Percentiles rank a stretch among this genome's conserved stretches.
phyloP scores from a whole-genome alignment of 2,329 filamentous ascomycete genomes.

The Fusarium algeriense region DNA sequence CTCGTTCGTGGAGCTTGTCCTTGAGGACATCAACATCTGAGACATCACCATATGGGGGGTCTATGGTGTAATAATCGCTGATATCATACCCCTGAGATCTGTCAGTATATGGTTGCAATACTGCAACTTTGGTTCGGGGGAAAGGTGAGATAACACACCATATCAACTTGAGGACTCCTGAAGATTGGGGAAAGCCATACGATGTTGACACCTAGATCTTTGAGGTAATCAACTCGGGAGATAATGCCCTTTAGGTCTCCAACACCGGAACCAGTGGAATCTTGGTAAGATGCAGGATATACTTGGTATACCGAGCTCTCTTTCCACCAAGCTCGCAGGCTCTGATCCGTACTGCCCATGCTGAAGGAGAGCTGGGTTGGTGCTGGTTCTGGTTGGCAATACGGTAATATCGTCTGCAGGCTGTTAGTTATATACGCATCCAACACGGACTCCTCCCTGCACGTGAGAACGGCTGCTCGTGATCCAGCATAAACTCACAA shows the following conservation, averaged over 20 bases:
- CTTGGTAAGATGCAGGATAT: slow-evolving; percentile 72
- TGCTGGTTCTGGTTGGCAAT: not conserved
- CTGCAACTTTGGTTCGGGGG: not conserved
- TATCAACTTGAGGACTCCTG: slow-evolving; percentile 71
- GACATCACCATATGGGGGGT: slow-evolving; percentile 75
- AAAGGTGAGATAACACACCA: slow-evolving; percentile 57
- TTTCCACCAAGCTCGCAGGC: slow-evolving; percentile 66
- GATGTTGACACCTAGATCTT: slow-evolving; percentile 68
- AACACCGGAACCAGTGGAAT: slow-evolving; percentile 66
- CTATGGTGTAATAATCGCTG: slow-evolving; percentile 74
- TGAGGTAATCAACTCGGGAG: slow-evolving; percentile 66
- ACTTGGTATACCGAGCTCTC: slow-evolving; percentile 71
- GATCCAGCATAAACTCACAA: slow-evolving; percentile 23
- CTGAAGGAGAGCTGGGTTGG: not conserved
- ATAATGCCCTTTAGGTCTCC: slow-evolving; percentile 71
- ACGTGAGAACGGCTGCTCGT: slow-evolving; percentile 21
- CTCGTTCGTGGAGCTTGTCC: slow-evolving; percentile 68
- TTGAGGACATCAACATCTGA: slow-evolving; percentile 75
- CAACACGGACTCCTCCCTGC: not conserved
- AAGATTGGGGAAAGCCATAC: slow-evolving; percentile 66
- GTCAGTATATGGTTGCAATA: not conserved
- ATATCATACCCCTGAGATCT: slow-evolving; percentile 73
- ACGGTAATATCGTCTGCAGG: not conserved
- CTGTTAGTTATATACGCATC: slow-evolving; percentile 11
- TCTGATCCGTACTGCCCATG: slow-evolving; percentile 45